These are phyloP conservation scores for Ramicandelaber brevisporus DNA, from an alignment of 192 early-diverging fungal genomes.

Conservation along the genomic window DNA sequence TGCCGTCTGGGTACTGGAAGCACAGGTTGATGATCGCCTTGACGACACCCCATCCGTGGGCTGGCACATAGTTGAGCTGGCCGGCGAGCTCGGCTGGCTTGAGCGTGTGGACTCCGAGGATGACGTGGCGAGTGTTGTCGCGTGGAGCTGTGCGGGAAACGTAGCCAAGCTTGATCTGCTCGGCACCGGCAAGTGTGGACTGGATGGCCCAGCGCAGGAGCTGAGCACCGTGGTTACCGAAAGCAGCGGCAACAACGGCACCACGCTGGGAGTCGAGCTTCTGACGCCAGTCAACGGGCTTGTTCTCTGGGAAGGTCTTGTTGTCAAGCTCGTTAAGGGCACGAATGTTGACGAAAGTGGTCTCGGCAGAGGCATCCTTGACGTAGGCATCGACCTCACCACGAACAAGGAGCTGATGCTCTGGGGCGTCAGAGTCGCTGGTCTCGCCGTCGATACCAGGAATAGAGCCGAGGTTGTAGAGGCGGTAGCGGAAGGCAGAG, in stretches of 20 bases:
- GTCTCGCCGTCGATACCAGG: slow-evolving; percentile 3
- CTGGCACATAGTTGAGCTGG: slow-evolving; percentile 67
- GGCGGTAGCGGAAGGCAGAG: slow-evolving; percentile 68
- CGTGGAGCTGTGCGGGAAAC: slow-evolving; percentile 51
- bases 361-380: slow-evolving; percentile 17
- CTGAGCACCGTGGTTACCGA: slow-evolving; percentile 93
- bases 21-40: slow-evolving; percentile 81
- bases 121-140: slow-evolving; percentile 50
- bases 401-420: slow-evolving; percentile 47
- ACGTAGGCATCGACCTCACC: slow-evolving; percentile 70
- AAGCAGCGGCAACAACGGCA: slow-evolving; percentile 87
- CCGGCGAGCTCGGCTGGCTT: slow-evolving; percentile 71
- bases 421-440: slow-evolving; percentile 22
- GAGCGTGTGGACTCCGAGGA: slow-evolving; percentile 64
- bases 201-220: slow-evolving; percentile 91
- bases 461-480: slow-evolving; percentile 40
- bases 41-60: slow-evolving; percentile 88
- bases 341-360: slow-evolving; percentile 49
- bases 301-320: too few relatives aligned
- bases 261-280: slow-evolving; percentile 86
- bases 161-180: slow-evolving; percentile 75
- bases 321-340: slow-evolving; percentile 65
- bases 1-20: slow-evolving; percentile 66
- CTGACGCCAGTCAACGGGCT: slow-evolving; percentile 82
- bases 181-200: slow-evolving; percentile 62